Base-by-base conservation (phyloP, 225 moss, liverwort and hornwort species). In the Pseudisothecium myosuroides region DNA sequence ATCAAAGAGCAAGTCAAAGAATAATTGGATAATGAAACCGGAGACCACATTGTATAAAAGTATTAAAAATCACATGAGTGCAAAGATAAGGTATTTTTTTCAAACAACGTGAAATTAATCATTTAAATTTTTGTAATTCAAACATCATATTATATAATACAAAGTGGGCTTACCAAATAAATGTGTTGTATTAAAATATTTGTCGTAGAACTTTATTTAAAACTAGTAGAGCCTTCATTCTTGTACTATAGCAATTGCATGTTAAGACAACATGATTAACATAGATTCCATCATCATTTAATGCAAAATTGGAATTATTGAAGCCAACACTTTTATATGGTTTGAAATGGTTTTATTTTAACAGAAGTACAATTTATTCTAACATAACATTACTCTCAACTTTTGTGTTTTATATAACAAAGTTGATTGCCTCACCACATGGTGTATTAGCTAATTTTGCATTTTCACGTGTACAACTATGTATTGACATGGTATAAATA, bases 301-400 rank as follows among this genome's bases (percentile, higher is more conserved):
- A 27, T 0, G 0, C 3, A 43, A 27, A 72, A 39, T 10, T 6
- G 6, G 0, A 24, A 14, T 14, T 13, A 12, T n/a, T 22, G 4
- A 67, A 39, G 23, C 14, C 4, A 69, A 39, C 6, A 36, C 6
- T 1, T 5, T 36, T 36, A 41, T 39, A 69, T 69, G 15, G 14
- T 71, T 8, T 12, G 0, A 71, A 22, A 39, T 69, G 4, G 43
- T 15, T 72, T 72, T 4, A 43, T 72, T 73, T 45, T 29, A 45
- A 67, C 0, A 0, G 1, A 74, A 47, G 31, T 7, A 47, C 18
- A 11, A 31, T 2, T 0, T 31, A 47, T 17, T 29, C 1, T 6
- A 31, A 29, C 2, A 29, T 29, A 47, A 12, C 0, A 0, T 74
- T 11, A 7, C 4, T 31, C 4, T 31, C 6, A 47, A 47, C 7